Conservation (phyloP, 78 protist species). For the Corallochytrium limacisporum region DNA sequence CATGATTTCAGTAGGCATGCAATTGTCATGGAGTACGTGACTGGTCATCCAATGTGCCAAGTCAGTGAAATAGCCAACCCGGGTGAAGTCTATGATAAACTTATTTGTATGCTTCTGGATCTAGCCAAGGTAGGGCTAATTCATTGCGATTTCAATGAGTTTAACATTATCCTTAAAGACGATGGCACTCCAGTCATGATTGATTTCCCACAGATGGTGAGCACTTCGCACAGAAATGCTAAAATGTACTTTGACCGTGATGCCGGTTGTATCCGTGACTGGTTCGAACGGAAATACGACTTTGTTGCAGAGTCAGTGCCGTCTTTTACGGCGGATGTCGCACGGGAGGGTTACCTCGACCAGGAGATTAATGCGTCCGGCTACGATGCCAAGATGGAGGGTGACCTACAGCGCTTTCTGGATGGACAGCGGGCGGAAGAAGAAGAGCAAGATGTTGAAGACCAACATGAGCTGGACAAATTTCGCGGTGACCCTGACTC, state of each 20-base stretch:
- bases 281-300: conserved; percentile 49
- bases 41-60: conserved; percentile 71
- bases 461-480: too few species aligned
- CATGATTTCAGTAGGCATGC: conserved; percentile 82
- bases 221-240: conserved; percentile 83
- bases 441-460: too few species aligned
- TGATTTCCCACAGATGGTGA: conserved; percentile 98
- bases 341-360: too few species aligned
- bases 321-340: too few species aligned
- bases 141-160: conserved; percentile 98
- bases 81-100: conserved; percentile 21
- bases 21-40: conserved; percentile 75
- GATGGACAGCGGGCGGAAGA: too few species aligned
- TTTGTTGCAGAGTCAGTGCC: too few species aligned
- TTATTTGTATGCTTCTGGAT: conserved; percentile 52
- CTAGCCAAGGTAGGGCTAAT: conserved; percentile 79
- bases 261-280: conserved; percentile 58
- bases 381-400: too few species aligned
- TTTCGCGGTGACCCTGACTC: too few species aligned
- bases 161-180: conserved; percentile 70
- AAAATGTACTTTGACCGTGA: conserved; percentile 76
- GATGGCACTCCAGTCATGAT: conserved; percentile 64
- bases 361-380: too few species aligned
- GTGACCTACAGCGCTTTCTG: too few species aligned
- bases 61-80: conserved; percentile 49